Conservation (phyloP, 345 rosid genomes). For the Populus pruinosa region DNA sequence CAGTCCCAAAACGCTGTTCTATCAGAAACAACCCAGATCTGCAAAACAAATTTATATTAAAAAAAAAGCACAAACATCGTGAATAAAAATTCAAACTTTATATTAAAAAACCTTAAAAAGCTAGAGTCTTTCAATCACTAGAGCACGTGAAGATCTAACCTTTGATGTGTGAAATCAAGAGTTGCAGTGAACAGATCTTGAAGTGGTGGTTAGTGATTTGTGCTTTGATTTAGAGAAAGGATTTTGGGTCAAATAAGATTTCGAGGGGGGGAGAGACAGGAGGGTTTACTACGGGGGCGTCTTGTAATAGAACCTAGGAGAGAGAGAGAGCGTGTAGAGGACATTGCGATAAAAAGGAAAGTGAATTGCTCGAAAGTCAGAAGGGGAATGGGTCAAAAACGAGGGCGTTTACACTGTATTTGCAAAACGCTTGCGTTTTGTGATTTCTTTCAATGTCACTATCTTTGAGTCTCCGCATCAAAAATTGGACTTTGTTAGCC, state of each 20-base stretch:
- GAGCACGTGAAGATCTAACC: constrained; percentile 37
- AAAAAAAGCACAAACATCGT: not conserved
- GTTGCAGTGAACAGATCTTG: constrained; percentile 28
- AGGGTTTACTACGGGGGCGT: constrained; percentile 8
- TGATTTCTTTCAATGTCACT: not conserved
- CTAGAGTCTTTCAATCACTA: not conserved
- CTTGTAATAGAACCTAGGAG: not conserved
- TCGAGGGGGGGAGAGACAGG: not conserved
- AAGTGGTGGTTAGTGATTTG: not conserved
- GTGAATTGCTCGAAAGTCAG: not conserved
- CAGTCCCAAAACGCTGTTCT: not conserved
- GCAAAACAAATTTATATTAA: not conserved
- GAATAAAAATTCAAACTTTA: not conserved
- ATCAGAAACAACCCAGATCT: constrained; percentile 16
- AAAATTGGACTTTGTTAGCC: not conserved
- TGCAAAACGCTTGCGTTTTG: constrained; percentile 6
- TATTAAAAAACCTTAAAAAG: not conserved
- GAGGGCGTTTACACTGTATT: constrained; percentile 15
- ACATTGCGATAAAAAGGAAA: constrained; percentile 13
- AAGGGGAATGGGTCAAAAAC: constrained; percentile 14
- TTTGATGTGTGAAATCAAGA: constrained; percentile 20
- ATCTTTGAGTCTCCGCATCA: not conserved
- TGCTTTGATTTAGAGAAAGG: constrained; percentile 26
- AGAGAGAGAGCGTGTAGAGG: not conserved
- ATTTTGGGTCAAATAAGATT: not conserved